Evolutionary conservation across 1,284 basidiomycete species (phyloP), one percentile per base, ranked within the genome.

Genomic region (Rhodotorula glutinis): DNA sequence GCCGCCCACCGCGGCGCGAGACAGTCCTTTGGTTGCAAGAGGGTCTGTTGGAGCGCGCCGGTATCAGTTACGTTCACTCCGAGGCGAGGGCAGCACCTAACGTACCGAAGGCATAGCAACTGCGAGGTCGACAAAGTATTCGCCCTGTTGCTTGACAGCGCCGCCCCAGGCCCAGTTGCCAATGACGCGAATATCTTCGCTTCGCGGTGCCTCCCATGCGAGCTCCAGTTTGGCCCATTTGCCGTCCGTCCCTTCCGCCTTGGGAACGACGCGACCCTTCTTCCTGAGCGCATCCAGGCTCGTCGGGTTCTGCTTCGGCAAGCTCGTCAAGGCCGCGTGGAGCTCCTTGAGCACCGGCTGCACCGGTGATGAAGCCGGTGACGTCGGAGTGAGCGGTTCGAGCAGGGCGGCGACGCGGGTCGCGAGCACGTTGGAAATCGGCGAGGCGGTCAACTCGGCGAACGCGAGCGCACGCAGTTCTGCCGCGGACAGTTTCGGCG

Each of bases 1-100:
- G 95, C 89, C 77, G 95, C 94, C 79, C 91, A 94, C 25, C 96
- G 86, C 44, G 87, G 86, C 76, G 94, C 90, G 63, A 93, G 81
- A 73, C 93, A 91, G 77, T 98, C 95, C 78, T 98, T 98, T 74
- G 94, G 90, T 80, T 96, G 92, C 75, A 98, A 93, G 33, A 97
- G 80, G 53, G 75, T 76, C 86, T 92, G 75, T 5, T 5, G 69
- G 33, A 25, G 27, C 21, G 40, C n/a, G 30, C 16, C 7, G 5
- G 5, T 16, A 44, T 44, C 5, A 44, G 43, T 21, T 9, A 5
- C 8, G 43, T 4, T 38, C 5, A 16, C 17, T 44, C 21, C 21
- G 43, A 16, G 43, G 17, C 43, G 5, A 7, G 17, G 17, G 43
- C 17, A 7, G 43, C 43, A 7, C 43, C 43, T 16, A 16, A 74